These are phyloP conservation scores for Pinus tabuliformis DNA, from an alignment of 75 land plant genomes.

Conservation along the genomic window DNA sequence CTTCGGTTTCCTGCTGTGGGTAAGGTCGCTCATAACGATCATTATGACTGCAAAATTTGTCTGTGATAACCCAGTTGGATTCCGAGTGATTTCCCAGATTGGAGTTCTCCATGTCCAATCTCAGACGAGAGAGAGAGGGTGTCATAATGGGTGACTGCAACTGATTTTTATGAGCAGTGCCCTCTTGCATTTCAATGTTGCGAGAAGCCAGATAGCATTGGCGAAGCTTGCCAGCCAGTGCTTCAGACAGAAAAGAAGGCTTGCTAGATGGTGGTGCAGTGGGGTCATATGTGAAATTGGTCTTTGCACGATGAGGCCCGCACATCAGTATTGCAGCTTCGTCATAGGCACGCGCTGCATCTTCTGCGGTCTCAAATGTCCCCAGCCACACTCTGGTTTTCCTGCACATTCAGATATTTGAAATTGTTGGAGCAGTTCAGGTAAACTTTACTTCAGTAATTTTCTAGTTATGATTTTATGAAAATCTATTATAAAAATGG, in stretches of 20 bases:
- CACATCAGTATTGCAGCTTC: slow-evolving; percentile 74
- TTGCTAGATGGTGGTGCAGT: background rate
- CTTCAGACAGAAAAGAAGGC: slow-evolving; percentile 38
- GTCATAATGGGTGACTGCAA: too few species aligned
- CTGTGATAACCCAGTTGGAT: slow-evolving; percentile 70
- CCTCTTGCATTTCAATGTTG: background rate
- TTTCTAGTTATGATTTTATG: too few species aligned
- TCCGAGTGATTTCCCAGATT: slow-evolving; percentile 69
- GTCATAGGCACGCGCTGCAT: slow-evolving; percentile 87
- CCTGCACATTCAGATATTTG: slow-evolving; percentile 31
- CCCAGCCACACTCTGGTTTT: slow-evolving; percentile 92
- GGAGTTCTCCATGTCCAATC: slow-evolving; percentile 74
- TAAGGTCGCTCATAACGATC: slow-evolving; percentile 10
- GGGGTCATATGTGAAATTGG: slow-evolving; percentile 60
- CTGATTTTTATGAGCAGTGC: slow-evolving; percentile 5
- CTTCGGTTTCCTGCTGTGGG: slow-evolving; percentile 15
- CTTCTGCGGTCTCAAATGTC: slow-evolving; percentile 80
- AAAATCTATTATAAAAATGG: too few species aligned
- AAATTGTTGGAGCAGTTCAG: too few species aligned
- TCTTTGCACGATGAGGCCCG: slow-evolving; percentile 59
- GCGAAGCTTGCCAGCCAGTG: slow-evolving; percentile 64
- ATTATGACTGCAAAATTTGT: slow-evolving; percentile 30
- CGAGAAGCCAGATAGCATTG: slow-evolving; percentile 35
- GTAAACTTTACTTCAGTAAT: too few species aligned
- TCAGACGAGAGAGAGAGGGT: slow-evolving; percentile 60